A percentile compares a stretch with the other conserved stretches of the same genome.
These are phyloP conservation scores for Podospora sp. DNA, from an alignment of 495 filamentous ascomycete genomes.

Conservation along the genomic window DNA sequence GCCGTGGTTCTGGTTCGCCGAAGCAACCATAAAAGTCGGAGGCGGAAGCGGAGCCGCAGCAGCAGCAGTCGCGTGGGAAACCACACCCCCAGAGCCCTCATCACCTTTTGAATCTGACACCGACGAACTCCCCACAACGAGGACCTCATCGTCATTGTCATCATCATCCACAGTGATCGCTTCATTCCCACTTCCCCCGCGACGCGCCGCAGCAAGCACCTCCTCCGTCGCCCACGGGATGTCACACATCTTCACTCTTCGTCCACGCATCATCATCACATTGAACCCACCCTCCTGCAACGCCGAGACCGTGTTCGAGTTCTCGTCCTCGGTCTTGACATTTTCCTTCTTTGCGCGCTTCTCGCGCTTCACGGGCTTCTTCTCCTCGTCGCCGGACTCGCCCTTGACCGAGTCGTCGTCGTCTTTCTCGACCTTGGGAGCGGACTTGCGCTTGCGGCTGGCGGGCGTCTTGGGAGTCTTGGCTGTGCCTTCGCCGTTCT, in stretches of 20 bases:
- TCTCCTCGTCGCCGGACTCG: constrained; percentile 40
- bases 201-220: neutral
- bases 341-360: constrained; percentile 24
- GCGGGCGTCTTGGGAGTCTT: constrained; percentile 26
- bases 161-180: neutral
- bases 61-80: neutral
- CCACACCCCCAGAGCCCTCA: neutral
- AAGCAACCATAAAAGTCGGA: too few relatives aligned
- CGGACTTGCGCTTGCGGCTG: constrained; percentile 43
- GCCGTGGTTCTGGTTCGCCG: too few relatives aligned
- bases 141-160: constrained; percentile 10
- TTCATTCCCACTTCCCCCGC: neutral
- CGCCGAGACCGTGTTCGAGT: too few relatives aligned
- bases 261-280: neutral
- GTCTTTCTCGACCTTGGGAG: constrained; percentile 32
- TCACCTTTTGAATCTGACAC: neutral
- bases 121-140: neutral
- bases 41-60: neutral
- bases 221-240: constrained; percentile 12
- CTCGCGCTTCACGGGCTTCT: constrained; percentile 32
- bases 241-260: constrained; percentile 2
- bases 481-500: neutral
- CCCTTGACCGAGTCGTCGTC: constrained; percentile 38
- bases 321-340: constrained; percentile 3
- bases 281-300: neutral